These are phyloP conservation scores for Epichloe hybrida DNA, from an alignment of 2,329 filamentous ascomycete species.

Conservation along the genomic window DNA sequence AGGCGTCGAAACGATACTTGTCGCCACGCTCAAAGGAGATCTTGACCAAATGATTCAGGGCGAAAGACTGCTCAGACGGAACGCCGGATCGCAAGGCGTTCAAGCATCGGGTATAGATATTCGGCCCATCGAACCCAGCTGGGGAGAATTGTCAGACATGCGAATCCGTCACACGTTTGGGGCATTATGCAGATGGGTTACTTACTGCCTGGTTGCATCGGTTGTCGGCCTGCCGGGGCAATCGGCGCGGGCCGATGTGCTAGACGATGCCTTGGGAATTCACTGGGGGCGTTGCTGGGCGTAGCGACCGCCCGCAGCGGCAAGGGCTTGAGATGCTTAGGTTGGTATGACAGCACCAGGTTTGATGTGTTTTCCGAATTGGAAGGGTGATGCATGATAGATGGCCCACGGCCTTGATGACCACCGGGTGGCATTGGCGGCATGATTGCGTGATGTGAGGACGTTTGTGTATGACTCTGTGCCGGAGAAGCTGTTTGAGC, in stretches of 20 bases:
- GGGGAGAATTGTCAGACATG: conserved; percentile 6
- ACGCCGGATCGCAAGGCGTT: conserved; percentile 72
- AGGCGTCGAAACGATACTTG: conserved; percentile 90
- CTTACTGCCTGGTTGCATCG: conserved; percentile 49
- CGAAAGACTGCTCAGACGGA: conserved; percentile 76
- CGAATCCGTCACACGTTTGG: background rate
- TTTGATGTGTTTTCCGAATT: conserved; percentile 44
- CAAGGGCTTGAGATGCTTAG: conserved; percentile 45
- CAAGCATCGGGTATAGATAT: conserved; percentile 83
- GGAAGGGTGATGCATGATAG: conserved; percentile 36
- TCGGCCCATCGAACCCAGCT: conserved; percentile 59
- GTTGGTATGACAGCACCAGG: conserved; percentile 57
- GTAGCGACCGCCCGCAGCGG: conserved; percentile 62
- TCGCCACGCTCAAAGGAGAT: conserved; percentile 91
- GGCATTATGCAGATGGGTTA: conserved; percentile 8
- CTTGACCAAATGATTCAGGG: conserved; percentile 83
- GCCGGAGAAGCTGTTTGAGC: conserved; percentile 15
- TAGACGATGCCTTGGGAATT: conserved; percentile 40
- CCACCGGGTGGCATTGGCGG: conserved; percentile 16
- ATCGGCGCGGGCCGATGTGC: conserved; percentile 19
- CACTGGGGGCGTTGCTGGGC: conserved; percentile 57
- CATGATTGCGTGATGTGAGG: conserved; percentile 21
- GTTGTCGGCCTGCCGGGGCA: conserved; percentile 24
- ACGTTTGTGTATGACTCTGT: conserved; percentile 14
- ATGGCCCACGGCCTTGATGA: conserved; percentile 26